Base-by-base conservation (phyloP, 805 yeast species). In the Komagataella phaffii region DNA sequence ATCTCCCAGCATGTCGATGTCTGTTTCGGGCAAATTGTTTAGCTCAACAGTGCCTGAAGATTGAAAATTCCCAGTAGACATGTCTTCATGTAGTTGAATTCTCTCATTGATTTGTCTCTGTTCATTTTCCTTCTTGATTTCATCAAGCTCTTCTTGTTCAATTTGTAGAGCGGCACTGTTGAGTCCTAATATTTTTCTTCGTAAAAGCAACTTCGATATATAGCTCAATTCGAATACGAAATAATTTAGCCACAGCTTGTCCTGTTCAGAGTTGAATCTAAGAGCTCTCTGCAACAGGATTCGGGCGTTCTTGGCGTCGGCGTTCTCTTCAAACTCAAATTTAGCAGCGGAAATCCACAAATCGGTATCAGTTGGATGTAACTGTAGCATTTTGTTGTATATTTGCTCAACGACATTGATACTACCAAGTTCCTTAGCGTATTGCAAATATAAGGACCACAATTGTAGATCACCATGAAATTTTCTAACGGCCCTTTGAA, bases 261-360 rank as follows among this genome's bases (percentile, higher is more conserved):
- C 64, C 7, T 83, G 77, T 50, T 86, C 90, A 2, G 84, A 76
- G 62, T 91, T 91, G 65, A 93, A 85, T 64, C 95, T 75, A 45
- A 93, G 72, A 36, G 85, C 95, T 57, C 85, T 79, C 65, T 90
- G 96, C 65, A 89, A 81, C 23, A 93, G 74, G 7, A 80, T 79
- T 65, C 99, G 77, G 19, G 97, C 90, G 48, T 95, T 90, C 61
- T 84, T 81, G 47, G 95, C 87, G 59, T 89, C 85, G 45, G 91
- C 86, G 65, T 93, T 88, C 24, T 77, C 78, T 58, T 91, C 96
- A 60, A 87, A 83, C 68, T 93, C 98, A 67, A 88, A 88, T 62
- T 87, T 87, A 30, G 97, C 96, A 21, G 96, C 97, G 60, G 88
- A 79, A 46, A 93, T 79, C 99, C 99, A 93, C 17, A 91, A 85